phyloP scores from a whole-genome alignment of 164 flowering plant species.

The Vitis cinerea region DNA sequence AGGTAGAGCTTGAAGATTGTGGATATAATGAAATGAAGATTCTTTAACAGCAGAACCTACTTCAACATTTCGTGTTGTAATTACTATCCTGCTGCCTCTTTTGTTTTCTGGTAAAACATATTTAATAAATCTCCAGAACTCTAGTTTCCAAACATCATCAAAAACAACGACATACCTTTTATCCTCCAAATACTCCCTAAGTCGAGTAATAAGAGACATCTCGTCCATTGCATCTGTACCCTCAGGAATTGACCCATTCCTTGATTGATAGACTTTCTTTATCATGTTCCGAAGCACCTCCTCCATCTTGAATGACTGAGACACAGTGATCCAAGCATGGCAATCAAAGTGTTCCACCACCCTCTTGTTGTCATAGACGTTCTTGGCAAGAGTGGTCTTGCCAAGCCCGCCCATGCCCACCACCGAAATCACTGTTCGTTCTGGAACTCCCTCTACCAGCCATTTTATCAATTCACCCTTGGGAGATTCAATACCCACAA shows the following conservation, averaged over 20 bases:
- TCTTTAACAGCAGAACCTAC: too few species aligned
- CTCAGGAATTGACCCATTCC: neutral
- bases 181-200: too few species aligned
- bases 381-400: constrained; percentile 25
- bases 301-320: constrained; percentile 5
- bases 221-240: neutral
- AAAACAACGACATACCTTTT: constrained; percentile 1
- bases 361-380: constrained; percentile 2
- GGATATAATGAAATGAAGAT: neutral
- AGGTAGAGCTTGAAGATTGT: too few species aligned
- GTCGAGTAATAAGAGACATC: neutral
- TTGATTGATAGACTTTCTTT: neutral
- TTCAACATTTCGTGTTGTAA: neutral
- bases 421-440: neutral
- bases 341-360: constrained; percentile 11
- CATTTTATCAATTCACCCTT: neutral
- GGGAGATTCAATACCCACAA: constrained; percentile 10
- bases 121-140: neutral
- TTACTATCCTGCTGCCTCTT: neutral
- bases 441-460: neutral
- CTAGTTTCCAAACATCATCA: constrained; percentile 5
- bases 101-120: neutral
- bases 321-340: constrained; percentile 26
- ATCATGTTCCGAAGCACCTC: constrained; percentile 8
- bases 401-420: constrained; percentile 31